Evolutionary conservation across 2,329 filamentous ascomycete species (phyloP), one percentile per base, ranked within the genome.

Genomic region (Onygena corvina): DNA sequence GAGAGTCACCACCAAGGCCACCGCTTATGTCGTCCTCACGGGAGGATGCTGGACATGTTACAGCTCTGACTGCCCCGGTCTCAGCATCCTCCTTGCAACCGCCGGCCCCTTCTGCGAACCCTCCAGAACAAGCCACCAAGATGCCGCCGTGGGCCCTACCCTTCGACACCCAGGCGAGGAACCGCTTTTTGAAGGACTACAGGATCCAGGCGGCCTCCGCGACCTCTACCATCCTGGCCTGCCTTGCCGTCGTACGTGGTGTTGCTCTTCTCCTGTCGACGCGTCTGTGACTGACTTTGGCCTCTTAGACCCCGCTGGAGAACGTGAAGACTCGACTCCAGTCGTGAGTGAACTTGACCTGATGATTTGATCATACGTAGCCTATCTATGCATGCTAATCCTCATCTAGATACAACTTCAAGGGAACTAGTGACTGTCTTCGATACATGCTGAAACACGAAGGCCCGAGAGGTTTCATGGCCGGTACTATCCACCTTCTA

Each of bases 241-340:
- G 69, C 42, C 54, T 71, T 40, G 62, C 68, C 54, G 67, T 70
- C 59, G 69, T 72, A 63, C 53, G 69, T 64, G 38, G 38, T 53
- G 60, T 47, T 48, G 8, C 12, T 14, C 18, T 31, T 31, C 38
- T 9, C 20, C n/a, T 23, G 16, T 2, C 16, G 20, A 7, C 38
- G 23, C n/a, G 27, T 45, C 21, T 14, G 4, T 45, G n/a, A 16
- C 23, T 45, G 25, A 40, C 35, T 40, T 9, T 18, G n/a, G 18
- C 14, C 20, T 48, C 9, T n/a, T 51, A 71, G 69, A 71, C 70
- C 42, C 70, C 70, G 31, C 54, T 72, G 46, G 70, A 72, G 52
- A 72, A 72, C 54, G 55, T 72, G 52, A 72, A 72, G 56, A 71
- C 69, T 45, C 69, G 70, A 29, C 71, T 72, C 69, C 70, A 72